Base-by-base conservation (phyloP, 2,329 filamentous ascomycete species). In the Colletotrichum spaethianum region DNA sequence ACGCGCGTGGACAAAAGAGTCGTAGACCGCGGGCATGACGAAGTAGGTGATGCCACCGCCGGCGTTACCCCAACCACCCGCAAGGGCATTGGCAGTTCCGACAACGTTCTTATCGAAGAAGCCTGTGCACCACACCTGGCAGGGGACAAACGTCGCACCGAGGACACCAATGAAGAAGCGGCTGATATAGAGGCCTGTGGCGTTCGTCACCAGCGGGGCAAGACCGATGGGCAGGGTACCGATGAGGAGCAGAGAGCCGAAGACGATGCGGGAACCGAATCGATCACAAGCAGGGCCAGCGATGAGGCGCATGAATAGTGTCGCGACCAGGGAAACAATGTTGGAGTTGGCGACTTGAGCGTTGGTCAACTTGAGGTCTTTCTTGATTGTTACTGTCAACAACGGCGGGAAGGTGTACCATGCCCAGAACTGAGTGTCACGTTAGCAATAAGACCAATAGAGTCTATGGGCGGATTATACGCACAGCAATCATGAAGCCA, bases 21-120 rank as follows among this genome's bases (percentile, higher is more conserved):
- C 93, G 82, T 93, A 96, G 69, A 98, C 91, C 6, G 94, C 94
- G 2, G 95, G 95, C 94, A 98, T 97, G 76, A 96, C 89, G 81
- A 97, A 97, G 84, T 97, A 97, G 2, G 95, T 97, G 75, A 97
- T 93, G 67, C 95, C 95, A 74, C 95, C 95, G 70, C 95, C 95
- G 33, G 94, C 89, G 77, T 97, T 98, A 63, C 95, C 95, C 84
- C 93, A 92, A 18, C 95, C 95, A 52, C 92, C 95, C 1, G 94
- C 92, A 23, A 98, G 83, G 3, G 94, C 93, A 79, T 98, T 98
- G 73, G 94, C 94, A 7, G 94, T 95, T 59, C 95, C 95, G 23
- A 98, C 93, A 33, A 98, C 88, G 77, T 95, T 96, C 85, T 95
- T 96, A 83, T 98, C 95, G 80, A 94, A 98, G 86, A 97, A 98